These are phyloP conservation scores for Aureobasidium sp. DNA, from an alignment of 2,329 filamentous ascomycete species.

Conservation along the genomic window DNA sequence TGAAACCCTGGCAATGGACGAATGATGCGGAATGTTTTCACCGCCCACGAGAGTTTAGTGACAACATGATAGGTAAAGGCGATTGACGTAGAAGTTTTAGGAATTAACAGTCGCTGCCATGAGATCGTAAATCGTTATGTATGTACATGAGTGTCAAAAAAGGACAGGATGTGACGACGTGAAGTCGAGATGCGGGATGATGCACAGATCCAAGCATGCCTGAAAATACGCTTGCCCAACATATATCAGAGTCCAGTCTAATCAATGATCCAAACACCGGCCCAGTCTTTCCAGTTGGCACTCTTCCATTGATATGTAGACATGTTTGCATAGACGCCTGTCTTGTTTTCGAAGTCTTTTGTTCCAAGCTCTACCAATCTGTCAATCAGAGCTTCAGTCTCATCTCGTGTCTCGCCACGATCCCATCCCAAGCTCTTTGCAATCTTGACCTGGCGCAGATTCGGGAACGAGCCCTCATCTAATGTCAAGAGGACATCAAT, in stretches of 20 bases:
- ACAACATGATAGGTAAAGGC: not conserved
- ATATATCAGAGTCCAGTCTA: not conserved
- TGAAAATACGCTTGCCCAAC: not conserved
- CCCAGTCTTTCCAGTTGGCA: constrained; percentile 16
- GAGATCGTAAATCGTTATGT: not conserved
- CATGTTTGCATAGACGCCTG: constrained; percentile 18
- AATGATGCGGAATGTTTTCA: no score
- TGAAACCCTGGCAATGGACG: not conserved
- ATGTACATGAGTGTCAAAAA: not conserved
- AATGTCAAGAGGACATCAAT: constrained; percentile 35
- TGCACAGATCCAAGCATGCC: not conserved
- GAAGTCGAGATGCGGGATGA: not conserved
- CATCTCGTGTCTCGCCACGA: constrained; percentile 24
- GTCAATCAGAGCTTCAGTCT: constrained; percentile 33
- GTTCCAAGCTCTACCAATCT: constrained; percentile 30
- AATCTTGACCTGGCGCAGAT: constrained; percentile 31
- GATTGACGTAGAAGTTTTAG: no score
- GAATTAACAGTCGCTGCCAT: not conserved
- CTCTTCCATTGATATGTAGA: constrained; percentile 13
- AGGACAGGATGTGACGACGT: not conserved
- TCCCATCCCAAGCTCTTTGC: constrained; percentile 35
- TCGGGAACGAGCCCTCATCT: constrained; percentile 33
- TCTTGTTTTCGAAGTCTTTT: constrained; percentile 29
- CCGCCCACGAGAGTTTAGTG: no score
- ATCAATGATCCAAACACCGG: constrained; percentile 18